Base-by-base conservation (phyloP, 139 green algal species). In the Tetradesmus lagerheimii region DNA sequence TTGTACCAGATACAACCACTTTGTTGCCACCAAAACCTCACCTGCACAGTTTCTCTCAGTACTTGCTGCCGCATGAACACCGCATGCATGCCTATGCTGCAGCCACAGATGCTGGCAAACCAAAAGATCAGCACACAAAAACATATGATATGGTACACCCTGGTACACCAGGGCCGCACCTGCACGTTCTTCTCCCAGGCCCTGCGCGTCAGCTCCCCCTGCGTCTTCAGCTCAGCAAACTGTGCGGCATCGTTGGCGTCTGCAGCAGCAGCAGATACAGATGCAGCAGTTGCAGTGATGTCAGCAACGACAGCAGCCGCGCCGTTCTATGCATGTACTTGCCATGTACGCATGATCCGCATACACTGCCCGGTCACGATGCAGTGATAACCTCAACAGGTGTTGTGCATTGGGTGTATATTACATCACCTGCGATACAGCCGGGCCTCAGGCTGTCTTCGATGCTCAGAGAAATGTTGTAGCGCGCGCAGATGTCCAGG, bases 171-270 rank as follows among this genome's bases (percentile, higher is more conserved):
- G 41, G 18, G 25, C 14, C 90, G 18, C 39, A 96, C 94, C 95
- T 99, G 97, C 78, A 99, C 98, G 80, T 99, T 92, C 92, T 95
- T 96, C 90, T 96, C 97, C 98, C 98, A 99, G 1, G 98, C 98
- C 47, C 98, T 93, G 47, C 93, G 89, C 5, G 98, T 99, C 35
- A 99, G 95, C 76, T 99, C 97, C 8, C 98, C 98, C 93, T 99
- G 98, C 6, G 97, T 98, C 83, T 96, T 96, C 20, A 99, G 96
- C 96, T 99, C 98, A 16, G 96, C 96, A 93, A 99, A 99, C 92
- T 99, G 98, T 4, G 98, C 98, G 0, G 93, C 95, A 90, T 99
- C 98, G 84, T 99, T 99, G 41, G 98, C 97, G 91, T 99, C 97
- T 94, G 95, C 80, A 34, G 34, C 14, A 89, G 38, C 39, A 64